Percentiles rank a stretch among this genome's conserved stretches.
phyloP scores from a whole-genome alignment of 2,329 filamentous ascomycete genomes.

The Ceratocystis smalleyi region DNA sequence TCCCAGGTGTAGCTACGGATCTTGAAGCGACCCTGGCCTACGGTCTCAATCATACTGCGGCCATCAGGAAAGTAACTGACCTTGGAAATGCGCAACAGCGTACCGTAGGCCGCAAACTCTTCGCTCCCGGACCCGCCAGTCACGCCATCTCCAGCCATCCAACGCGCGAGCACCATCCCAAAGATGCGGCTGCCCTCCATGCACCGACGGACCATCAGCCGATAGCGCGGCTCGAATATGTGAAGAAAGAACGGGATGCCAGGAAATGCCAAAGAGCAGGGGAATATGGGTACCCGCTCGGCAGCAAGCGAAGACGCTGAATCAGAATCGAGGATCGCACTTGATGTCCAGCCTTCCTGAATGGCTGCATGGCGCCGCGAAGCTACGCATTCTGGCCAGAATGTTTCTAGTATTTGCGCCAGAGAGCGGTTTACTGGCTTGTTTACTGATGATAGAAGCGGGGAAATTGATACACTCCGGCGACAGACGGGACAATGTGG shows the following conservation, averaged over 20 bases:
- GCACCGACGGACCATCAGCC: constrained; percentile 71
- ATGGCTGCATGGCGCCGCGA: constrained; percentile 40
- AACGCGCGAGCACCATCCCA: constrained; percentile 66
- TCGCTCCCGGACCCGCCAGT: constrained; percentile 21
- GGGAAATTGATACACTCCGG: constrained; percentile 39
- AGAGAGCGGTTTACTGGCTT: constrained; percentile 48
- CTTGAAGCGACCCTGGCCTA: constrained; percentile 61
- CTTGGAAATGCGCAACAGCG: constrained; percentile 59
- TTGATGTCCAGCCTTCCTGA: constrained; percentile 37
- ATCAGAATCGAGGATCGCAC: constrained; percentile 27
- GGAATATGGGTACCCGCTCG: constrained; percentile 48
- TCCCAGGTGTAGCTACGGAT: constrained; percentile 47
- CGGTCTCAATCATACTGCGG: constrained; percentile 63
- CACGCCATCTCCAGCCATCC: constrained; percentile 26
- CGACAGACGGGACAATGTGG: constrained; percentile 70
- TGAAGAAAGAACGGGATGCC: constrained; percentile 73
- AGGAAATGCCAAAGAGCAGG: constrained; percentile 70
- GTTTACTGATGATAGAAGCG: constrained; percentile 27
- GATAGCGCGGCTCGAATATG: constrained; percentile 84
- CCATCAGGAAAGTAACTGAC: constrained; percentile 63
- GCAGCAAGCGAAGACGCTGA: constrained; percentile 31
- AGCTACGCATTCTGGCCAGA: constrained; percentile 54
- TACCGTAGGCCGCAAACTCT: constrained; percentile 58
- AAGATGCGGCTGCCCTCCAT: constrained; percentile 62
- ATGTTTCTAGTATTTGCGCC: constrained; percentile 43